Evolutionary conservation across 202 grass and related monocot genomes (phyloP).

Genomic region (Panicum hallii): DNA sequence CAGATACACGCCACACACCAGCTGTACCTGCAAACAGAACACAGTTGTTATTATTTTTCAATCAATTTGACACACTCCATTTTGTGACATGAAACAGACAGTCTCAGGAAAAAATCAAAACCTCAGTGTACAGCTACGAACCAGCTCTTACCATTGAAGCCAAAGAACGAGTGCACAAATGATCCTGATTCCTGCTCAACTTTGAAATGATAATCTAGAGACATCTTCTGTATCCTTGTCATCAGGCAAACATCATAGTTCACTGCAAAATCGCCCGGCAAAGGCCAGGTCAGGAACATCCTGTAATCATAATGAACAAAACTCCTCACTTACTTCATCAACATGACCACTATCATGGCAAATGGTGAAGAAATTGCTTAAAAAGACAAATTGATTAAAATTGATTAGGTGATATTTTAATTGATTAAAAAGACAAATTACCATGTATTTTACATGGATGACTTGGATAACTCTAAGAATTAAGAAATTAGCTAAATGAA

Average conservation of each 20-base stretch:
- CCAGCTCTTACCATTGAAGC: constrained; percentile 74
- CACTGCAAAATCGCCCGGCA: constrained; percentile 61
- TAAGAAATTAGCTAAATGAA: not conserved
- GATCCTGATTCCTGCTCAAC: constrained; percentile 88
- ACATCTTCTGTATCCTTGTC: constrained; percentile 98
- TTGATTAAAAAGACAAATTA: not conserved
- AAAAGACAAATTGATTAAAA: too few species aligned
- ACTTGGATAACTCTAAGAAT: not conserved
- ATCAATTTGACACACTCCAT: not conserved
- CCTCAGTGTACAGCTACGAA: constrained; percentile 17
- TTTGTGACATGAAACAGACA: constrained; percentile 1
- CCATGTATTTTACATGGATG: not conserved
- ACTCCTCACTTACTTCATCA: constrained; percentile 47
- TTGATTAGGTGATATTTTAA: not conserved
- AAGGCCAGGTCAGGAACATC: constrained; percentile 69
- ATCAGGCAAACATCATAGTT: constrained; percentile 86
- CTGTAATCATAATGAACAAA: constrained; percentile 67
- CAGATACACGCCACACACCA: constrained; percentile 82
- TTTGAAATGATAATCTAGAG: constrained; percentile 93
- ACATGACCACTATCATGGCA: constrained; percentile 29
- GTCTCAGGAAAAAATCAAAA: constrained; percentile 30
- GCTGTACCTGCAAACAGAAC: constrained; percentile 68
- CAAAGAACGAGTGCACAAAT: constrained; percentile 78
- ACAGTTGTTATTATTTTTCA: constrained; percentile 10
- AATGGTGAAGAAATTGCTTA: constrained; percentile 18